phyloP scores from a whole-genome alignment of 495 filamentous ascomycete genomes.

The Durotheca rogersii region DNA sequence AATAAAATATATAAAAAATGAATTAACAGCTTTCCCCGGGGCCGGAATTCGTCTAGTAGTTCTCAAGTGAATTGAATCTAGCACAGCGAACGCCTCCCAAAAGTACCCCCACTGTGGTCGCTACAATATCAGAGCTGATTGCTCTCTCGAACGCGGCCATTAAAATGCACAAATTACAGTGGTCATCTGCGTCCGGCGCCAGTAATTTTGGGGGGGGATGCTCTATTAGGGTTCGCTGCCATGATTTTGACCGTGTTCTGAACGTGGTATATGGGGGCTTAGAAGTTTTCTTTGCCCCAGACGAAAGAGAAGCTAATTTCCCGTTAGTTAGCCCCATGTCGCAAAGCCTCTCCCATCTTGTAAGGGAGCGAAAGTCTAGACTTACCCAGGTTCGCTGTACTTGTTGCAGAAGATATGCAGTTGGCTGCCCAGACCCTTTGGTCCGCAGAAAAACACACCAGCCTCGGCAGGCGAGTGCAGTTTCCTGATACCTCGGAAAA shows the following conservation, averaged over 20 bases:
- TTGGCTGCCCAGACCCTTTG: constrained; percentile 66
- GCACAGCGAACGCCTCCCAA: no score
- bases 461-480: constrained; percentile 71
- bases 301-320: constrained; percentile 56
- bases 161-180: constrained; percentile 26
- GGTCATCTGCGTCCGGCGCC: constrained; percentile 31
- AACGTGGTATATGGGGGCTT: constrained; percentile 24
- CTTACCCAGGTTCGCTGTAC: constrained; percentile 70
- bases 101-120: no score
- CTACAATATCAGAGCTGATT: constrained; percentile 23
- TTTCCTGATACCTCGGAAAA: constrained; percentile 72
- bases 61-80: no score
- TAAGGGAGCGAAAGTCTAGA: no score
- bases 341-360: no score
- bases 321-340: constrained; percentile 4
- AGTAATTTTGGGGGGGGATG: constrained; percentile 24
- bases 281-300: constrained; percentile 81
- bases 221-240: constrained; percentile 12
- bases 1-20: constrained; percentile 6
- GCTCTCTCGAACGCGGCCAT: constrained; percentile 14
- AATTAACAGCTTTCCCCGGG: constrained; percentile 6
- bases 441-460: constrained; percentile 80
- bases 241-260: constrained; percentile 17
- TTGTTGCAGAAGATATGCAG: constrained; percentile 76
- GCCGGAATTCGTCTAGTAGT: no score